Evolutionary conservation across 345 rosid species (phyloP).

Genomic region (Populus tremula): DNA sequence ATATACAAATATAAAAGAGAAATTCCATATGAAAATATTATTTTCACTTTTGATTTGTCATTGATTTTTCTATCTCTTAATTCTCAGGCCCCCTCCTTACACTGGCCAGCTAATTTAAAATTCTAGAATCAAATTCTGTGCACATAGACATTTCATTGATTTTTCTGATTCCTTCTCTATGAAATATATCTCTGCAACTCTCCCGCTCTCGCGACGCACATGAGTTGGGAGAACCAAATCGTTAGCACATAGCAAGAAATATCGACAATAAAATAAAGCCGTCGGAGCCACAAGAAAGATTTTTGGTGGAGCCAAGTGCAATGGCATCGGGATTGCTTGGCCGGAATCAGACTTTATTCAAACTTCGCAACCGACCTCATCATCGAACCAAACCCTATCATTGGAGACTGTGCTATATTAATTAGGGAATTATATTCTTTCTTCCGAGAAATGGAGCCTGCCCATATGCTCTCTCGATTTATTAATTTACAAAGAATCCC

Average conservation of each 20-base stretch:
- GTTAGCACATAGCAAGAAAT: background rate
- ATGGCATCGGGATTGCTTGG: slow-evolving; percentile 20
- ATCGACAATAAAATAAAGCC: background rate
- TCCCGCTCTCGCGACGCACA: background rate
- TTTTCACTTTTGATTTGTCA: too few relatives aligned
- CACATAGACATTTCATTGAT: too few relatives aligned
- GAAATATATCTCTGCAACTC: too few relatives aligned
- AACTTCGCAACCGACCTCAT: slow-evolving; percentile 18
- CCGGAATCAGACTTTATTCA: slow-evolving; percentile 7
- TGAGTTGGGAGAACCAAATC: background rate
- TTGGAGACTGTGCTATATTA: slow-evolving; percentile 15
- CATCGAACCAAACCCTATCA: slow-evolving; percentile 26
- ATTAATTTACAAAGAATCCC: background rate
- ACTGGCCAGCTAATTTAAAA: too few relatives aligned
- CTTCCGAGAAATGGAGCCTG: background rate
- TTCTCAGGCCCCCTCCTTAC: too few relatives aligned
- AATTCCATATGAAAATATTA: too few relatives aligned
- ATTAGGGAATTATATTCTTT: background rate
- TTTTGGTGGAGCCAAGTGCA: slow-evolving; percentile 6
- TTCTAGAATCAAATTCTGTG: too few relatives aligned
- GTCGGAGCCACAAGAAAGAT: background rate
- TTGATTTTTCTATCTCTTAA: too few relatives aligned
- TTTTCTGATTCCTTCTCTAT: too few relatives aligned
- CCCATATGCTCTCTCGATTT: slow-evolving; percentile 5
- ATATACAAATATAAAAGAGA: too few relatives aligned